Base-by-base conservation (phyloP, 306 rosid species). In the Vicia villosa region DNA sequence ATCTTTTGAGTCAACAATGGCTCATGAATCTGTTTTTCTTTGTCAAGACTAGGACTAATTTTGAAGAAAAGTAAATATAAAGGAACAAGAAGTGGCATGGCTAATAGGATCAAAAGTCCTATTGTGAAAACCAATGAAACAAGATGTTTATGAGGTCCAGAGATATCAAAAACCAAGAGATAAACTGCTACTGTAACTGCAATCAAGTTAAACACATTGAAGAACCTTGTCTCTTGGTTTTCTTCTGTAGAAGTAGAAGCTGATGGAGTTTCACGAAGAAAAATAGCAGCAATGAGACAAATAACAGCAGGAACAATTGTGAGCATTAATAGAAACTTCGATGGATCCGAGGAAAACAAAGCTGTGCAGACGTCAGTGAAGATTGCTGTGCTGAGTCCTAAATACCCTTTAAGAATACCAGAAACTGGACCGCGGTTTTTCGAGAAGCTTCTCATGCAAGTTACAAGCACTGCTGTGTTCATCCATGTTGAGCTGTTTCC, bases 401-500 rank as follows among this genome's bases (percentile, higher is more conserved):
- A 72, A 67, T 72, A 81, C 2, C 79, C 84, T 28, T 81, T 84
- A 8, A 76, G 80, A 63, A 84, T 84, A 3, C 89, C 86, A 3
- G 84, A 72, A 69, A 81, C 76, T 0, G 86, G 86, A 3, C 86
- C 86, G 1, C 89, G 73, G n/a, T 82, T 79, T 26, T 79, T 20
- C 0, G 76, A 62, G 12, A 81, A 82, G 52, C 73, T 84, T 17
- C 86, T 81, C 57, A 81, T 79, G 55, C 84, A 81, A 1, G 86
- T 84, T 17, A 84, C 86, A 4, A 84, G 78, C 17, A 84, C 84
- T 10, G 84, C 78, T n/a, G 81, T 80, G 68, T 76, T 76, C 84
- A 80, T 75, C 84, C 75, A 80, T 3, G 88, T 81, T 68, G 84
- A 42, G 67, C 86, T 81, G 73, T 84, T 84, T 12, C 84, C 84